Conservation (phyloP, 305 asterid genomes). For the Vinca major region DNA sequence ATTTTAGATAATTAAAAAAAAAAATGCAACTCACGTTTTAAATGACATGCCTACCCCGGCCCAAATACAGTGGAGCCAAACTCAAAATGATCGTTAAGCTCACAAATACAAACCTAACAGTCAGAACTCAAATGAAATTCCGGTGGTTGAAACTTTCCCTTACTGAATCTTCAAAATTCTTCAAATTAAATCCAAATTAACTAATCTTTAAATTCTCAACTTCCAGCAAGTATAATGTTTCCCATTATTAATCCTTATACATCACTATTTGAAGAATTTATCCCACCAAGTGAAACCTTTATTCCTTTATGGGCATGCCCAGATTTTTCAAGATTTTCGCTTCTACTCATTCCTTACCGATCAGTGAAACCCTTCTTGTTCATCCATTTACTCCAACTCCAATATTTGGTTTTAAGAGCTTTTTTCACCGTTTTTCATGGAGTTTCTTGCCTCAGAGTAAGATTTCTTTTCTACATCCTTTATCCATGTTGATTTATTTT, state of each 20-base stretch:
- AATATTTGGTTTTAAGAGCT: neutral
- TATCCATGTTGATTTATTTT: neutral
- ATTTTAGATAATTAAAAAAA: too few species aligned
- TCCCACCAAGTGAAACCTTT: neutral
- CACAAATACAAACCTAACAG: neutral
- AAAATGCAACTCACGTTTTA: neutral
- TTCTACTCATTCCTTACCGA: neutral
- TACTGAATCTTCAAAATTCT: neutral
- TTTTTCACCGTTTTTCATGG: neutral
- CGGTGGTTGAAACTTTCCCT: neutral
- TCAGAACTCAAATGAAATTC: conserved; percentile 1
- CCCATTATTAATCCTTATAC: neutral
- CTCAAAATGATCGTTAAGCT: too few species aligned
- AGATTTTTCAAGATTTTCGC: conserved; percentile 4
- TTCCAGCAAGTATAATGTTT: neutral
- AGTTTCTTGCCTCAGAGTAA: conserved; percentile 1
- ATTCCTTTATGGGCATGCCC: conserved; percentile 1
- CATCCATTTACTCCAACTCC: neutral
- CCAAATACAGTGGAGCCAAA: neutral
- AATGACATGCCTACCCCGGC: neutral
- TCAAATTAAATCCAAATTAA: neutral
- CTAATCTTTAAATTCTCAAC: neutral
- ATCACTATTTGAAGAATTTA: neutral
- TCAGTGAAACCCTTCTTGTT: conserved; percentile 1
- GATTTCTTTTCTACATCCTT: neutral